phyloP scores from a whole-genome alignment of 2,329 filamentous ascomycete genomes.

The Beauveria sp. region DNA sequence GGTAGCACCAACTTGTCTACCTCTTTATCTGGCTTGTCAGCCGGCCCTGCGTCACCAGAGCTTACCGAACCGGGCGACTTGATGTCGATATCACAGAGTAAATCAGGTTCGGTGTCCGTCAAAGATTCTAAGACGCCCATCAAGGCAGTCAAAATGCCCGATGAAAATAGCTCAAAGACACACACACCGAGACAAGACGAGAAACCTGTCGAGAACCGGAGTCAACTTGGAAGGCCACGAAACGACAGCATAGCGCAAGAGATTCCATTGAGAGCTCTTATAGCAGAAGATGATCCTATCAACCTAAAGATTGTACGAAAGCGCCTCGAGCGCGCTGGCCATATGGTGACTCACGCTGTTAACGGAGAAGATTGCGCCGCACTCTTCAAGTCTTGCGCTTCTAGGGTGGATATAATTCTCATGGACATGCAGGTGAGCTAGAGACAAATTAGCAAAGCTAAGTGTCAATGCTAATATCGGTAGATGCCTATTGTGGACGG shows the following conservation, averaged over 20 bases:
- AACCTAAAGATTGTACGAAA: conserved; percentile 79
- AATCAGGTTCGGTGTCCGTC: conserved; percentile 18
- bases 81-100: neutral
- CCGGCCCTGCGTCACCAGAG: neutral
- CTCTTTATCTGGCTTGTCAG: conserved; percentile 9
- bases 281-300: conserved; percentile 83
- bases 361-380: conserved; percentile 81
- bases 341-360: conserved; percentile 62
- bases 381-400: conserved; percentile 56
- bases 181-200: neutral
- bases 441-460: neutral
- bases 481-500: conserved; percentile 93
- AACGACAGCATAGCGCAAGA: conserved; percentile 14
- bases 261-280: conserved; percentile 47
- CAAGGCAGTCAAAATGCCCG: conserved; percentile 39
- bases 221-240: neutral
- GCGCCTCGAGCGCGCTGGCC: conserved; percentile 67
- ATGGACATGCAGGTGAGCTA: conserved; percentile 84
- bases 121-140: conserved; percentile 38
- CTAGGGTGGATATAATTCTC: conserved; percentile 66
- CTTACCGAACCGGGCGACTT: neutral
- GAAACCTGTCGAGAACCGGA: neutral
- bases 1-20: conserved; percentile 10
- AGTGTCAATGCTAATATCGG: neutral
- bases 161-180: conserved; percentile 34